Percentiles rank a stretch among this genome's conserved stretches.
Evolutionary conservation across 2,329 filamentous ascomycete genomes (phyloP).

Genomic region (Aspergillus candidus): DNA sequence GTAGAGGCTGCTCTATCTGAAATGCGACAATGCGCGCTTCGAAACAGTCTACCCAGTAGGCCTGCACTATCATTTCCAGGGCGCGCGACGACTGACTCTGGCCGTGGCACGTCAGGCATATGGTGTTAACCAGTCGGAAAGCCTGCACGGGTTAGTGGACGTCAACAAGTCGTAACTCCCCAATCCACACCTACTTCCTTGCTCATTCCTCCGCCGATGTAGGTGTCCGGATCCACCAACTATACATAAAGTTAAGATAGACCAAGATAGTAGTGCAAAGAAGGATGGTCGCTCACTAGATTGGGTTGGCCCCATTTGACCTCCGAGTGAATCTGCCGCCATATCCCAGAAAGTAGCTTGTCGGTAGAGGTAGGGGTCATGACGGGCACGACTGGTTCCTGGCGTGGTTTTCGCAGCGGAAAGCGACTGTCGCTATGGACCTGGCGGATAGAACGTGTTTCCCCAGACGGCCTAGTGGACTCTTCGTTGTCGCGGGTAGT

Average conservation of each 20-base stretch:
- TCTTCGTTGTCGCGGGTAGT: too few relatives aligned
- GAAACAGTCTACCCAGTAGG: conserved; percentile 52
- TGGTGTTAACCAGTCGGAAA: conserved; percentile 17
- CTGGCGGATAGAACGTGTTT: conserved; percentile 14
- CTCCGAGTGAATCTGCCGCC: conserved; percentile 42
- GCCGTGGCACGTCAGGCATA: conserved; percentile 26
- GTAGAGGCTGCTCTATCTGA: conserved; percentile 32
- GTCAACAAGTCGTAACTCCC: too few relatives aligned
- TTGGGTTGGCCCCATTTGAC: conserved; percentile 9
- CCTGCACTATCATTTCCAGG: conserved; percentile 54
- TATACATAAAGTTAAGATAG: conserved; percentile 3
- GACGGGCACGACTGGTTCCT: conserved; percentile 31
- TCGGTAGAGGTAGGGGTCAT: conserved; percentile 45
- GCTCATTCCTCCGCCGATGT: conserved; percentile 16
- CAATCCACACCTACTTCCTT: conserved; percentile 8
- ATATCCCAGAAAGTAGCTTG: conserved; percentile 46
- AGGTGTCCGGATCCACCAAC: conserved; percentile 9
- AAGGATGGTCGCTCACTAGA: too few relatives aligned
- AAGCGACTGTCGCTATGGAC: conserved; percentile 22
- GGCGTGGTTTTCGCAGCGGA: conserved; percentile 17
- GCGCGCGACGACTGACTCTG: conserved; percentile 51
- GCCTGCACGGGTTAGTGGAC: conserved; percentile 6
- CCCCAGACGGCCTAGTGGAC: too few relatives aligned
- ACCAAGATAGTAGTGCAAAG: conserved; percentile 9
- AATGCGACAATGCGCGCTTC: conserved; percentile 46